Evolutionary conservation across 2,329 filamentous ascomycete species (phyloP).

Genomic region (Chaetomiaceae sp.): DNA sequence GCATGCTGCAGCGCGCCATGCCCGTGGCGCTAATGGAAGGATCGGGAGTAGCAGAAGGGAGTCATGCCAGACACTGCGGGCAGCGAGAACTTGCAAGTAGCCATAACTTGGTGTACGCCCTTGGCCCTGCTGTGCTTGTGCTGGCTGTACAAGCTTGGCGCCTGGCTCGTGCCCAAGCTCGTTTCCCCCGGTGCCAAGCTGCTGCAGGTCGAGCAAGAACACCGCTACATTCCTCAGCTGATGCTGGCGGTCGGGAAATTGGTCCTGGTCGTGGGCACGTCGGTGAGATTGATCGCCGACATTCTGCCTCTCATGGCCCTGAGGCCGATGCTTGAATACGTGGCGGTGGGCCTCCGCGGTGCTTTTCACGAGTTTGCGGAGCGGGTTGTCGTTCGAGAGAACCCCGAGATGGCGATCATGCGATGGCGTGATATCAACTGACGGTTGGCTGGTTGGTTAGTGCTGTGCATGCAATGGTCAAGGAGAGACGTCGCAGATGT

Average conservation of each 20-base stretch:
- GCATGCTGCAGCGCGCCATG: slow-evolving; percentile 46
- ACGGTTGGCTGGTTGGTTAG: no score
- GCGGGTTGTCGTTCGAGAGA: neutral
- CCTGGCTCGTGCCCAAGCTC: neutral
- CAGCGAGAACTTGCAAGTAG: neutral
- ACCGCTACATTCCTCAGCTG: neutral
- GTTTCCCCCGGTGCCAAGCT: neutral
- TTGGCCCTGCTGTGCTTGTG: neutral
- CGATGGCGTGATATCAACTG: no score
- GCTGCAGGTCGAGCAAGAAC: neutral
- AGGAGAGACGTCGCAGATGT: no score
- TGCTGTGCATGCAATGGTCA: no score
- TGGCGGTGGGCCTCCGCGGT: neutral
- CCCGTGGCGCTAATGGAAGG: slow-evolving; percentile 31
- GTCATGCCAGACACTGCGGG: no score
- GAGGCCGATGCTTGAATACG: neutral
- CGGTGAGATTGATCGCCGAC: neutral
- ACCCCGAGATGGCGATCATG: no score
- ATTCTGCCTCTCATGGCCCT: neutral
- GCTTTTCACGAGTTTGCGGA: slow-evolving; percentile 1
- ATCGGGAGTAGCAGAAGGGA: neutral
- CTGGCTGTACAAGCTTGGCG: neutral
- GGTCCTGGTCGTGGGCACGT: neutral
- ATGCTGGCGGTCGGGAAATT: neutral
- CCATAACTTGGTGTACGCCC: neutral